phyloP scores from a whole-genome alignment of 805 yeast species.

The Myxozyma mucilagina region DNA sequence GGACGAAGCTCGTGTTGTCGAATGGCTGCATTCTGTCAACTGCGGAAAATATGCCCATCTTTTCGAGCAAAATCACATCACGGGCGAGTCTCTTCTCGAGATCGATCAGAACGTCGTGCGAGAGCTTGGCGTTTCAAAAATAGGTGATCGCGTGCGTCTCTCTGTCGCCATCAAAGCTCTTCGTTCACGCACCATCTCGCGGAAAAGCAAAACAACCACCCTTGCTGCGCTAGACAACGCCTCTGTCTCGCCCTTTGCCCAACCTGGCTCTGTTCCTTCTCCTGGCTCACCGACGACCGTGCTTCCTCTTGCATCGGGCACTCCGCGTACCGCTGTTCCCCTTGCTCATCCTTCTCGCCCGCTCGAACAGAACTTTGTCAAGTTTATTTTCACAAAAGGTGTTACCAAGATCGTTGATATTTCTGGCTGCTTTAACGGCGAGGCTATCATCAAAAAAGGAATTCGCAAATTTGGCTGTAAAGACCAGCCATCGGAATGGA shows the following conservation, averaged over 20 bases:
- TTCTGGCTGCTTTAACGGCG: slow-evolving; percentile 77
- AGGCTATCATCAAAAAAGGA: slow-evolving; percentile 69
- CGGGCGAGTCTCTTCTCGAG: slow-evolving; percentile 57
- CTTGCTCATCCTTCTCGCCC: slow-evolving; percentile 10
- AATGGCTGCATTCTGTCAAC: slow-evolving; percentile 40
- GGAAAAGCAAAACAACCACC: slow-evolving; percentile 4
- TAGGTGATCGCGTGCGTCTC: slow-evolving; percentile 80
- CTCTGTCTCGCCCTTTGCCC: slow-evolving; percentile 33
- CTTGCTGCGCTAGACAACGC: slow-evolving; percentile 26
- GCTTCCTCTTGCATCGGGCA: slow-evolving; percentile 8
- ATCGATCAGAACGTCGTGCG: slow-evolving; percentile 64
- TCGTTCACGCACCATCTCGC: slow-evolving; percentile 40
- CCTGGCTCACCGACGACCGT: slow-evolving; percentile 2
- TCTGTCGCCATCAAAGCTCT: slow-evolving; percentile 57
- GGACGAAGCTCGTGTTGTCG: slow-evolving; percentile 36
- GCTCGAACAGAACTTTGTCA: slow-evolving; percentile 43
- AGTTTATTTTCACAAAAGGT: slow-evolving; percentile 76
- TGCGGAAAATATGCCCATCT: slow-evolving; percentile 36
- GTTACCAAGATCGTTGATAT: slow-evolving; percentile 66
- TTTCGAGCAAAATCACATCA: slow-evolving; percentile 50
- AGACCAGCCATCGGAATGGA: slow-evolving; percentile 38
- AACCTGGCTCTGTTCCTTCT: slow-evolving; percentile 3
- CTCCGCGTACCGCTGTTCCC: slow-evolving; percentile 6
- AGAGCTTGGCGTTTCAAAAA: slow-evolving; percentile 69
- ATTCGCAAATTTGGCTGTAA: slow-evolving; percentile 50